These are phyloP conservation scores for Calonectria hawksworthii DNA, from an alignment of 2,329 filamentous ascomycete species.

Conservation along the genomic window DNA sequence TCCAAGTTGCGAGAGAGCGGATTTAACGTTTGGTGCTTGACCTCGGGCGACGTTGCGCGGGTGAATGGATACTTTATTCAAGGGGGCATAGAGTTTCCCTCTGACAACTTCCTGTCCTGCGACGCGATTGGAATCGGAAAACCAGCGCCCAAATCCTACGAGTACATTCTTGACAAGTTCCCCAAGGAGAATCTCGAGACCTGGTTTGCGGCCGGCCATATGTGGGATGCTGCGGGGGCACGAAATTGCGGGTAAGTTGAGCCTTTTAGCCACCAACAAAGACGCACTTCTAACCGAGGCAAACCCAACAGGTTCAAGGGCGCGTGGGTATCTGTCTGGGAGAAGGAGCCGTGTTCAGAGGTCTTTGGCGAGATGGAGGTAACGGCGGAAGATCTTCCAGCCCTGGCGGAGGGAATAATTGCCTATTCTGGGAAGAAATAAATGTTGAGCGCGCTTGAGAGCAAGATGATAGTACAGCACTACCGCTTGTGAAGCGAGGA, in stretches of 20 bases:
- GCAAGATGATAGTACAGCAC: neutral
- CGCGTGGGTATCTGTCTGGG: neutral
- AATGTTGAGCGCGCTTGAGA: neutral
- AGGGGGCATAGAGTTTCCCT: conserved; percentile 6
- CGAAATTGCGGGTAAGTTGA: conserved; percentile 4
- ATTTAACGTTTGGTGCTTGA: conserved; percentile 11
- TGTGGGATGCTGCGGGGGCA: conserved; percentile 13
- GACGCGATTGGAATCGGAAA: conserved; percentile 4
- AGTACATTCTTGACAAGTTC: conserved; percentile 5
- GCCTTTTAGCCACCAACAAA: too few species aligned
- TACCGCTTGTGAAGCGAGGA: neutral
- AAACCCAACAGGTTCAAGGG: neutral
- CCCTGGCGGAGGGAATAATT: neutral
- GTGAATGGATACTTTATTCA: neutral
- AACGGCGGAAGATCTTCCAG: neutral
- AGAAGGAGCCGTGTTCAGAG: neutral
- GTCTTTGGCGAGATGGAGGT: neutral
- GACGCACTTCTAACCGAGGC: neutral
- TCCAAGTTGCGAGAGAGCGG: neutral
- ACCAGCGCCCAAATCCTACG: neutral
- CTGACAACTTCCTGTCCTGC: conserved; percentile 5
- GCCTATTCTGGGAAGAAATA: neutral
- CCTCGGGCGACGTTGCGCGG: neutral
- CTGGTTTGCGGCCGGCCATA: conserved; percentile 16
- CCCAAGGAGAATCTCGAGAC: neutral